A percentile compares a stretch with the other conserved stretches of the same genome.
phyloP scores from a whole-genome alignment of 176 grass and related monocot genomes.

The Phyllostachys edulis region DNA sequence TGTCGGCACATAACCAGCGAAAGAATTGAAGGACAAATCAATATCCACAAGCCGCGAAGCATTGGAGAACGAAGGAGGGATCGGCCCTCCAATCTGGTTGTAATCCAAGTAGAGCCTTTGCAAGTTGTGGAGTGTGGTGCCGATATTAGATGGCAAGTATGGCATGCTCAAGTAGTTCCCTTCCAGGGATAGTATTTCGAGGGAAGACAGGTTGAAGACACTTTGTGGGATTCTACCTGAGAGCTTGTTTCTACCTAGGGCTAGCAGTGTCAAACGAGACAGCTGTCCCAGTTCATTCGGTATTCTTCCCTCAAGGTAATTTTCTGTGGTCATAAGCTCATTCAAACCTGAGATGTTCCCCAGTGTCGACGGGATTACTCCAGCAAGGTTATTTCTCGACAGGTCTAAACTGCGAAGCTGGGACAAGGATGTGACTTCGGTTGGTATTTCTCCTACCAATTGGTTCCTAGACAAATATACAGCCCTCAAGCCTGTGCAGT shows the following conservation, averaged over 20 bases:
- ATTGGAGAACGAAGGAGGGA: constrained; percentile 11
- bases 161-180: background rate
- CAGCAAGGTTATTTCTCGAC: constrained; percentile 2
- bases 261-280: background rate
- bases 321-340: background rate
- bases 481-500: constrained; percentile 5
- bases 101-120: constrained; percentile 1
- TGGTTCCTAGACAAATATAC: background rate
- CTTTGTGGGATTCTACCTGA: background rate
- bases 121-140: constrained; percentile 17
- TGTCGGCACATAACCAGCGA: background rate
- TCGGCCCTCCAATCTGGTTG: background rate
- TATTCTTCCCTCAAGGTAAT: constrained; percentile 19
- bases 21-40: constrained; percentile 12
- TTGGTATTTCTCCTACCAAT: background rate
- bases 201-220: constrained; percentile 20
- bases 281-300: background rate
- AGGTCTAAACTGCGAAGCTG: background rate
- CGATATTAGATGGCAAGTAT: constrained; percentile 5
- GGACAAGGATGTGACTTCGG: background rate
- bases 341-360: constrained; percentile 15
- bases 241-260: constrained; percentile 5
- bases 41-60: background rate
- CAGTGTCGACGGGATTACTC: background rate
- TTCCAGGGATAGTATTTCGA: background rate